Evolutionary conservation across 495 filamentous ascomycete species (phyloP).

Genomic region (Aspergillus coremiiformis): DNA sequence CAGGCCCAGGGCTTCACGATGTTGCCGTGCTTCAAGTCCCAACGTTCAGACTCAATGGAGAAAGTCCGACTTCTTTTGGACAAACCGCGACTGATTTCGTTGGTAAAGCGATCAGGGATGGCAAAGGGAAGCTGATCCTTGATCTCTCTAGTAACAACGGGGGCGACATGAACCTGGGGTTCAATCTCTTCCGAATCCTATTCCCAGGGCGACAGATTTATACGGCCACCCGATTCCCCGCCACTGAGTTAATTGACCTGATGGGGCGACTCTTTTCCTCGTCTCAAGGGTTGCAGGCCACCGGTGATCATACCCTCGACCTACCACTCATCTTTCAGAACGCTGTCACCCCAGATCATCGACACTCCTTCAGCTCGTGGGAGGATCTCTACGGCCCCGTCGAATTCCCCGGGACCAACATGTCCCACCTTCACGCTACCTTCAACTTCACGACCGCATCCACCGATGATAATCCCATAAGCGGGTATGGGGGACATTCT

Average conservation of each 20-base stretch:
- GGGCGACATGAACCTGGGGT: constrained; percentile 31
- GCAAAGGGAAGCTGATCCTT: constrained; percentile 46
- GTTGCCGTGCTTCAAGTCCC: constrained; percentile 35
- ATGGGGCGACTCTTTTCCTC: constrained; percentile 25
- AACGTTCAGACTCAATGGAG: constrained; percentile 20
- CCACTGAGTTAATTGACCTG: constrained; percentile 34
- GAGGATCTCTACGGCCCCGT: constrained; percentile 45
- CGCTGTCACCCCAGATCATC: constrained; percentile 20
- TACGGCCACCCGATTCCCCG: constrained; percentile 37
- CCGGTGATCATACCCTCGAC: constrained; percentile 10
- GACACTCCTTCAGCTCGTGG: constrained; percentile 44
- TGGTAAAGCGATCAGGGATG: constrained; percentile 23
- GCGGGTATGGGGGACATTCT: constrained; percentile 29
- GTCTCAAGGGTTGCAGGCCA: neutral
- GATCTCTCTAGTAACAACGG: constrained; percentile 50
- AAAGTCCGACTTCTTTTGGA: constrained; percentile 18
- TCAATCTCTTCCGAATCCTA: constrained; percentile 26
- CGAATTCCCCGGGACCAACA: constrained; percentile 32
- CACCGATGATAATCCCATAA: constrained; percentile 24
- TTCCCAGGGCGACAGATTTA: constrained; percentile 32
- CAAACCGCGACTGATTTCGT: constrained; percentile 27
- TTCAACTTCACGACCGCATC: constrained; percentile 42
- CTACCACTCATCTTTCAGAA: constrained; percentile 12
- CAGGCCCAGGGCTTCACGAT: constrained; percentile 24
- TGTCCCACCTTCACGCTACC: constrained; percentile 41